Base-by-base conservation (phyloP, 2,329 filamentous ascomycete genomes). In the Claviceps sp. region DNA sequence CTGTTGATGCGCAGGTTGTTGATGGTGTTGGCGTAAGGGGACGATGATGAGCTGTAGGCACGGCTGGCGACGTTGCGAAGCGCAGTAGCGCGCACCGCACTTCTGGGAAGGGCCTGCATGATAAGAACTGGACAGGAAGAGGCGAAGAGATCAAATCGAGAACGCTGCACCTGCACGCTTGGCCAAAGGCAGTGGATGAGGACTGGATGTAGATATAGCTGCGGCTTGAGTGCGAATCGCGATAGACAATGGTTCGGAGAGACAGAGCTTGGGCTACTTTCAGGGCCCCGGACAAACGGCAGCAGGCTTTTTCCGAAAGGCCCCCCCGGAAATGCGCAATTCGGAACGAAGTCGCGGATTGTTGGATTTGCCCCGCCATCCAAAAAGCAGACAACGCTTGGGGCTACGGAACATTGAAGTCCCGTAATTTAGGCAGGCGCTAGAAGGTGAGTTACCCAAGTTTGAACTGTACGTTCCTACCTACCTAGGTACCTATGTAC, bases 1-100 rank as follows among this genome's bases (percentile, higher is more conserved):
- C 76, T 68, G 72, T 89, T 95, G 77, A 97, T 90, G 73, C 88
- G 86, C 65, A 97, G 81, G 78, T 97, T 97, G 65, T 84, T 75
- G 67, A 84, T 76, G 54, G 86, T 91, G 63, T 79, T 70, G 60
- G 82, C 71, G 69, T 91, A 91, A 56, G 80, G 80, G 59, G 82
- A 79, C 56, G 77, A 77, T 59, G 77, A 72, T 50, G 85, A 84
- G 67, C 85, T 83, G 50, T 45, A 49, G 29, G 40, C 72, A 69
- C 88, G 84, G 68, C 80, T 79, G 65, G 75, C 68, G 56, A 72
- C 64, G 62, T 77, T 84, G 78, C 71, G 82, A 75, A 76, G 79
- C 73, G 79, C 77, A 79, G 75, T 84, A 71, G 72, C 76, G 83
- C 74, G 78, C 82, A 75, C 77, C 78, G 71, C 64, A 70, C 66